These are phyloP conservation scores for Curvularia eragrostidis DNA, from an alignment of 2,329 filamentous ascomycete species.

Conservation along the genomic window DNA sequence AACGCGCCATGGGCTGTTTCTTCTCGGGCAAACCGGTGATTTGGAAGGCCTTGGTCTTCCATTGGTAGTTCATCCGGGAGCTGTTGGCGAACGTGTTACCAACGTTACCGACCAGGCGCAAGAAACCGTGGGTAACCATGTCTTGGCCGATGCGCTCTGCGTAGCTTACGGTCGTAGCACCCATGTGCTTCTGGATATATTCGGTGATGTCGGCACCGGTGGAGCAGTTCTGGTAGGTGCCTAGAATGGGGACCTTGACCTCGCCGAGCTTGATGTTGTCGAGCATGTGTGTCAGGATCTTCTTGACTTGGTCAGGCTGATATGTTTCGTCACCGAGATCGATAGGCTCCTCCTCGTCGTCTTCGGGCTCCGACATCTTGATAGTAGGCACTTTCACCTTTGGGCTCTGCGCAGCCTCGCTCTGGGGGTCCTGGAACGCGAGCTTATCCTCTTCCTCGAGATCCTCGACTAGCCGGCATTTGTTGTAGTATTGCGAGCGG, in stretches of 20 bases:
- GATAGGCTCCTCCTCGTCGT: slow-evolving; percentile 76
- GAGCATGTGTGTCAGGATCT: slow-evolving; percentile 85
- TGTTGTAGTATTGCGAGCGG: slow-evolving; percentile 97
- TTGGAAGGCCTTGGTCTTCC: slow-evolving; percentile 91
- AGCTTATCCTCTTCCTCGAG: slow-evolving; percentile 98
- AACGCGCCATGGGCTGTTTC: slow-evolving; percentile 74
- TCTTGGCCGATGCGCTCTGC: slow-evolving; percentile 96
- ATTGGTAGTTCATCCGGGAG: slow-evolving; percentile 96
- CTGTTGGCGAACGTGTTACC: slow-evolving; percentile 97
- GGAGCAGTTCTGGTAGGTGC: slow-evolving; percentile 92
- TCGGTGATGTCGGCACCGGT: slow-evolving; percentile 92
- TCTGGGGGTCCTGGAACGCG: slow-evolving; percentile 85
- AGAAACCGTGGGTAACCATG: slow-evolving; percentile 81
- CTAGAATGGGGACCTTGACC: slow-evolving; percentile 92
- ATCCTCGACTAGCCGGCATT: slow-evolving; percentile 94
- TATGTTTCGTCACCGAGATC: slow-evolving; percentile 93
- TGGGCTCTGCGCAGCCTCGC: slow-evolving; percentile 57
- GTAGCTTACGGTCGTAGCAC: slow-evolving; percentile 82
- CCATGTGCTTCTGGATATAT: slow-evolving; percentile 89
- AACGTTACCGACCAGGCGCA: slow-evolving; percentile 91
- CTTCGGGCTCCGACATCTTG: slow-evolving; percentile 76
- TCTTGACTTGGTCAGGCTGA: slow-evolving; percentile 84
- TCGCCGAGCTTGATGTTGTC: slow-evolving; percentile 86
- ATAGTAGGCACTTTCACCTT: slow-evolving; percentile 78
- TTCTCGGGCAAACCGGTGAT: slow-evolving; percentile 87